These are phyloP conservation scores for Dendrobium nobile DNA, from an alignment of 106 monocot species.

Conservation along the genomic window DNA sequence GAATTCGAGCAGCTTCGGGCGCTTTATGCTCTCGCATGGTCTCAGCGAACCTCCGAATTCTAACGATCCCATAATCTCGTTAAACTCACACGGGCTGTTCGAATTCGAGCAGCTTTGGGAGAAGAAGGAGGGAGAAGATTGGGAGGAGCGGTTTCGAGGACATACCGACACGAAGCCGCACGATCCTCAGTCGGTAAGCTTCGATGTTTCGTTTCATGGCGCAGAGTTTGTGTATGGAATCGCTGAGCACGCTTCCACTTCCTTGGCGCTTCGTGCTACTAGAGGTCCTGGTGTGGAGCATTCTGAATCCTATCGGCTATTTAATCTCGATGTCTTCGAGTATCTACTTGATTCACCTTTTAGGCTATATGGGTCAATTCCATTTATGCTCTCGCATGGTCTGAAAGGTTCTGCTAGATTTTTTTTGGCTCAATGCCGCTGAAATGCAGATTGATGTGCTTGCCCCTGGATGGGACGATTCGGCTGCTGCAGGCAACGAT, in stretches of 20 bases:
- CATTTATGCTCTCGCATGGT: constrained; percentile 93
- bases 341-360: constrained; percentile 86
- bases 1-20: too few species aligned
- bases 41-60: too few species aligned
- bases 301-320: constrained; percentile 89
- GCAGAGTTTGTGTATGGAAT: constrained; percentile 94
- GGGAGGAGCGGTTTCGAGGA: constrained; percentile 82
- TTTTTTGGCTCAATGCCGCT: constrained; percentile 97
- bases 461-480: constrained; percentile 67
- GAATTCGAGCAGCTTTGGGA: constrained; percentile 79
- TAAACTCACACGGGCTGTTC: constrained; percentile 87
- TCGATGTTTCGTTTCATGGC: constrained; percentile 84
- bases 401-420: constrained; percentile 49
- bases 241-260: constrained; percentile 78
- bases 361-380: constrained; percentile 89
- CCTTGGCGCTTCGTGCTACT: constrained; percentile 57
- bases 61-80: constrained; percentile 52
- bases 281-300: constrained; percentile 78
- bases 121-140: constrained; percentile 64
- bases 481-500: not conserved
- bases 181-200: constrained; percentile 84
- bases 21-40: too few species aligned
- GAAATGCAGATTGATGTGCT: constrained; percentile 99
- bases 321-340: constrained; percentile 96
- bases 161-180: constrained; percentile 76